These are phyloP conservation scores for Halocafeteria seosinensis DNA, from an alignment of 108 stramenopile genomes.

Conservation along the genomic window DNA sequence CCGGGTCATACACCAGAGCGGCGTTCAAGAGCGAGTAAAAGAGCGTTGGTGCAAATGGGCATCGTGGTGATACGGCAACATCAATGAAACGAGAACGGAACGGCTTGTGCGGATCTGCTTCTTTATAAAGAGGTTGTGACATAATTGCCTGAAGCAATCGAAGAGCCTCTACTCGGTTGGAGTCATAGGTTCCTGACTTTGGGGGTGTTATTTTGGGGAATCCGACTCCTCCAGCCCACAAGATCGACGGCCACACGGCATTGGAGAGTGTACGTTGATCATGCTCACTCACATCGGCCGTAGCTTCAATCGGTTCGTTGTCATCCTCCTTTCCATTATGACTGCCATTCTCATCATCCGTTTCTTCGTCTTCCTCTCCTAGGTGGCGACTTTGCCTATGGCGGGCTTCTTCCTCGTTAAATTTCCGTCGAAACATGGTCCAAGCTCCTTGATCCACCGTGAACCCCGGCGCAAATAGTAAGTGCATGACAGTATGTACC, in stretches of 20 bases:
- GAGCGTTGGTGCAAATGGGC: slow-evolving; percentile 67
- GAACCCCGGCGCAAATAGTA: not conserved
- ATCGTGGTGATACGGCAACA: no score
- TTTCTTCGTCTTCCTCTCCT: not conserved
- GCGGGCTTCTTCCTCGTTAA: not conserved
- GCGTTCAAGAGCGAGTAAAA: slow-evolving; percentile 78
- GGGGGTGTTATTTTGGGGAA: not conserved
- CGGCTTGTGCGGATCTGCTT: not conserved
- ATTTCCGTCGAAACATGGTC: not conserved
- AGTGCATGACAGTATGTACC: not conserved
- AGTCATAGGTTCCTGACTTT: not conserved
- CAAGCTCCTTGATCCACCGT: not conserved
- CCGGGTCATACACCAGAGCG: slow-evolving; percentile 62
- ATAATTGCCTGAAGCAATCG: not conserved
- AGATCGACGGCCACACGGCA: not conserved
- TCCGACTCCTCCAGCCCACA: not conserved
- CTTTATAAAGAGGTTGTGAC: not conserved
- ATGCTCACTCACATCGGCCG: not conserved
- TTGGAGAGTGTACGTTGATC: not conserved
- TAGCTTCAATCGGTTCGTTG: not conserved
- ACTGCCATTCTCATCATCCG: not conserved
- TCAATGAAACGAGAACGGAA: not conserved
- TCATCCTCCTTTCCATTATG: not conserved
- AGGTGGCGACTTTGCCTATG: not conserved
- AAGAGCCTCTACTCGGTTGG: not conserved